Base-by-base conservation (phyloP, 2,329 filamentous ascomycete species). In the Fusarium mexicanum region DNA sequence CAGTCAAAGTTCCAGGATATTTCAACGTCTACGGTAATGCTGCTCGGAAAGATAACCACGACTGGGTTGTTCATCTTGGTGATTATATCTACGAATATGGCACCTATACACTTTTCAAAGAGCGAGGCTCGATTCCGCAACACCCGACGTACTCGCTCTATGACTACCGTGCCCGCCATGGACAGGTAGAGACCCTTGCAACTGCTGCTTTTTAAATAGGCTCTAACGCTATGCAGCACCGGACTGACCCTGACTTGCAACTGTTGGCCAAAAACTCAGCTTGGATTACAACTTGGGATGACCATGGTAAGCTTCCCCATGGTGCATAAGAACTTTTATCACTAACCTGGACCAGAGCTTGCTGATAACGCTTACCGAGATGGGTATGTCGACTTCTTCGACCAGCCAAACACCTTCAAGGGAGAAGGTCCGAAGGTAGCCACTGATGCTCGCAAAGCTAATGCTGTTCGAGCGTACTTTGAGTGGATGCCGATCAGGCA, bases 401-500 rank as follows among this genome's bases (percentile, higher is more conserved):
- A 63, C 20, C 8, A 18, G 18, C 51, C 40, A 1, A 46, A 60
- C 3, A 63, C 35, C 9, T 63, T 63, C 17, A 35, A 46, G 1
- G 61, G 51, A 29, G 44, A 63, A 24, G 51, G 51, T 9, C 53
- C 61, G 2, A 33, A 44, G 26, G 41, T 63, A 1, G 61, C 61
- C 7, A 63, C 61, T 1, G 61, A 63, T 33, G 53, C 61, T 16
- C 61, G 61, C 33, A 63, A 63, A 33, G 41, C 61, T 2, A 59
- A 63, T 35, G 53, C 61, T 11, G 61, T 63, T 22, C 61, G 61
- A 1, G 61, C 61, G 5, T 63, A 63, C n/a, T 63, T 63, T 2
- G 61, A 63, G 35, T 63, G 61, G 53, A 63, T 63, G 61, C 61
- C 61, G 4, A 63, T 63, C 14, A 63, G 59, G 17, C 61, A 63